phyloP scores from a whole-genome alignment of 306 rosid species.

The Trifolium repens region DNA sequence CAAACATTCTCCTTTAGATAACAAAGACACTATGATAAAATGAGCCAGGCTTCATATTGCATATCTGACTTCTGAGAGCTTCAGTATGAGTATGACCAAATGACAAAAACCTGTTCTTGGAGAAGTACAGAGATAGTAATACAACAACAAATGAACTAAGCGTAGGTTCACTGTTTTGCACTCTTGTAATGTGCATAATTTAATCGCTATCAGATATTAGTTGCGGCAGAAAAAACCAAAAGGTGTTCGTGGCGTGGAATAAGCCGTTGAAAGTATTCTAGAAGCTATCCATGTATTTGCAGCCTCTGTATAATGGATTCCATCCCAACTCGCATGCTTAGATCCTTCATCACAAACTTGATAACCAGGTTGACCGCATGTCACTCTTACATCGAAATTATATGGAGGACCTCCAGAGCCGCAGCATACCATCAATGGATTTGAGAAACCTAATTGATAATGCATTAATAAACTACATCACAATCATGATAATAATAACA shows the following conservation, averaged over 20 bases:
- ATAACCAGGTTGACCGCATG: constrained; percentile 80
- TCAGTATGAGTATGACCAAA: not conserved
- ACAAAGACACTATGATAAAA: not conserved
- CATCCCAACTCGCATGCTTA: constrained; percentile 76
- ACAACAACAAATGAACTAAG: constrained; percentile 23
- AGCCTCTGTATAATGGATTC: constrained; percentile 75
- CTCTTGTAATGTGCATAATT: not conserved
- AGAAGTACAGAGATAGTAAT: constrained; percentile 25
- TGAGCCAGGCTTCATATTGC: constrained; percentile 25
- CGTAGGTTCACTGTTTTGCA: constrained; percentile 11
- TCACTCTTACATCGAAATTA: constrained; percentile 67
- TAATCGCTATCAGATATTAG: constrained; percentile 44
- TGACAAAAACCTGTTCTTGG: constrained; percentile 36
- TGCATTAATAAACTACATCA: constrained; percentile 30
- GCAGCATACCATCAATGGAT: constrained; percentile 85
- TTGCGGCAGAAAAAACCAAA: constrained; percentile 73
- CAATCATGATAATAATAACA: not conserved
- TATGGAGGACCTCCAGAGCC: constrained; percentile 93
- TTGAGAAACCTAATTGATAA: constrained; percentile 65
- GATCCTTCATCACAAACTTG: constrained; percentile 72
- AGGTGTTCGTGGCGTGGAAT: constrained; percentile 68
- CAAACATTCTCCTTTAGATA: constrained; percentile 5
- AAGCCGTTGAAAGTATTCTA: constrained; percentile 61
- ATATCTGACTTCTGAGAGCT: constrained; percentile 1
- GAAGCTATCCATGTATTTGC: constrained; percentile 74